phyloP scores from a whole-genome alignment of 805 yeast genomes.

The Candida pseudoglaebosa region DNA sequence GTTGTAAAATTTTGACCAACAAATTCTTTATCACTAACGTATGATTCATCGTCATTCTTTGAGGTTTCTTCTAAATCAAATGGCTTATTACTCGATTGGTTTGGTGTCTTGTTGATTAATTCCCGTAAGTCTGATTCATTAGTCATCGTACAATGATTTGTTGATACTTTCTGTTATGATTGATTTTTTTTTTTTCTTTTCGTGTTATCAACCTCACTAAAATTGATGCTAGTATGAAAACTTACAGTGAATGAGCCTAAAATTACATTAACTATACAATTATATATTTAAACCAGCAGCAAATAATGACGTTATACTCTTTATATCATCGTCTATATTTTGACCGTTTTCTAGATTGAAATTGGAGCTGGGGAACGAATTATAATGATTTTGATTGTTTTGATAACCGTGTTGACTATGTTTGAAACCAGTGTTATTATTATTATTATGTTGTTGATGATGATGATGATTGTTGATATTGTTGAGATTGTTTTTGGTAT shows the following conservation, averaged over 20 bases:
- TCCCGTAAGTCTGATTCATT: not conserved
- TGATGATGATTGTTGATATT: not conserved
- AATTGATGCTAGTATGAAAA: not conserved
- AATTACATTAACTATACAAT: slow-evolving; percentile 1
- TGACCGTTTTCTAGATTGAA: slow-evolving; percentile 1
- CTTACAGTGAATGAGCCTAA: not conserved
- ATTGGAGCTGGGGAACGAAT: too few species aligned
- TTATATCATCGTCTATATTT: slow-evolving; percentile 30
- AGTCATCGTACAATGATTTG: too few species aligned
- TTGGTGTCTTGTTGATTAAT: slow-evolving; percentile 5
- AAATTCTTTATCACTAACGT: slow-evolving; percentile 1
- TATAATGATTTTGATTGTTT: too few species aligned
- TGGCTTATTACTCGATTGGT: slow-evolving; percentile 1
- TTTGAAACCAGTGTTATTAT: slow-evolving; percentile 8
- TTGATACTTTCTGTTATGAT: too few species aligned
- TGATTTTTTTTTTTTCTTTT: slow-evolving; percentile 4
- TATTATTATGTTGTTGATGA: slow-evolving; percentile 7
- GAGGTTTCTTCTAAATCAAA: not conserved
- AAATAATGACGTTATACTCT: slow-evolving; percentile 36
- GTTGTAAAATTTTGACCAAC: slow-evolving; percentile 1
- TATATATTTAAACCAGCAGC: slow-evolving; percentile 28
- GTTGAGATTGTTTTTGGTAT: not conserved
- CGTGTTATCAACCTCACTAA: not conserved
- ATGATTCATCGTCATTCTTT: not conserved
- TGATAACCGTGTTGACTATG: slow-evolving; percentile 5